Conservation (phyloP, 2,329 filamentous ascomycete genomes). For the Aureobasidium lini region DNA sequence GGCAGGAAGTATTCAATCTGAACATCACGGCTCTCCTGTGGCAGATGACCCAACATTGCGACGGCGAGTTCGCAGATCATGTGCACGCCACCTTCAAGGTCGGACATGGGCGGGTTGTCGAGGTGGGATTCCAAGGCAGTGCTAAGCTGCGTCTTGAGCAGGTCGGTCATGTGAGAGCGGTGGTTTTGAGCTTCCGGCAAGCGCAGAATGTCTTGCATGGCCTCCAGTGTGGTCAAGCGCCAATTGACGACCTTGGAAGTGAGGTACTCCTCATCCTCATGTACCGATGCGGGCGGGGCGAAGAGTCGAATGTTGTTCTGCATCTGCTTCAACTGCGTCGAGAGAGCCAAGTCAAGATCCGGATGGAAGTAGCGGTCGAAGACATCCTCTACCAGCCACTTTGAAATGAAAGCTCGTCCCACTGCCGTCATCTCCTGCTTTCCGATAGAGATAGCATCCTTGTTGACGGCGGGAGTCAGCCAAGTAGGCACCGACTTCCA, state of each 20-base stretch:
- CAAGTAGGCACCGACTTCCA: slow-evolving; percentile 77
- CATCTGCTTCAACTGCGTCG: slow-evolving; percentile 71
- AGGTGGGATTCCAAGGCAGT: slow-evolving; percentile 66
- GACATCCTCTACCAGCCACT: slow-evolving; percentile 84
- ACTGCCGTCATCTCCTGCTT: slow-evolving; percentile 98
- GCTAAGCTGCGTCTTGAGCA: slow-evolving; percentile 61
- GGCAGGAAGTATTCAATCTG: slow-evolving; percentile 79
- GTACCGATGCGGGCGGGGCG: slow-evolving; percentile 63
- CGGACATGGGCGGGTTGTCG: slow-evolving; percentile 66
- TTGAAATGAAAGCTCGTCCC: slow-evolving; percentile 78
- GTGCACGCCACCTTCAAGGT: slow-evolving; percentile 77
- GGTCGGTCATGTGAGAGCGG: slow-evolving; percentile 48
- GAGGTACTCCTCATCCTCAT: slow-evolving; percentile 83
- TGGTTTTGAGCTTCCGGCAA: slow-evolving; percentile 59
- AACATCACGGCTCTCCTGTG: slow-evolving; percentile 85
- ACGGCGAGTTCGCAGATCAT: slow-evolving; percentile 93
- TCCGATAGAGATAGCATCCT: slow-evolving; percentile 75
- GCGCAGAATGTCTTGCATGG: slow-evolving; percentile 64
- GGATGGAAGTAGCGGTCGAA: slow-evolving; percentile 93
- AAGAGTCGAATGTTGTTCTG: slow-evolving; percentile 80
- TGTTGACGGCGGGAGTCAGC: slow-evolving; percentile 72
- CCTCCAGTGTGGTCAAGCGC: slow-evolving; percentile 89
- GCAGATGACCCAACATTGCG: slow-evolving; percentile 76
- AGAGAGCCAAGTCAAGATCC: slow-evolving; percentile 67
- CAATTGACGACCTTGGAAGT: slow-evolving; percentile 84